These are phyloP conservation scores for Polygonum maritimum DNA, from an alignment of 148 eudicot species.

Conservation along the genomic window DNA sequence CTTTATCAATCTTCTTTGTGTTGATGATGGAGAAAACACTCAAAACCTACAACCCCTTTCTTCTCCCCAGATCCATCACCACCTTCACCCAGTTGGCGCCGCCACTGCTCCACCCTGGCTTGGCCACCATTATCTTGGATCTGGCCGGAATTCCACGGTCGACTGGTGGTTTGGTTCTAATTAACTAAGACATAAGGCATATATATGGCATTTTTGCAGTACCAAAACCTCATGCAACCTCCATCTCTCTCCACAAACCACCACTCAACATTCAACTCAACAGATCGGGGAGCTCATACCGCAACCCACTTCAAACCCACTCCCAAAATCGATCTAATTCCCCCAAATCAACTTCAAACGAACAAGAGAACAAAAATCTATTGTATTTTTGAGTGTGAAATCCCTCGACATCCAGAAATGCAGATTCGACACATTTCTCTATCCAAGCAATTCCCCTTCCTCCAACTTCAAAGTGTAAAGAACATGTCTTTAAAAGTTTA, in stretches of 20 bases:
- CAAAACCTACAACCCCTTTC: too few species aligned
- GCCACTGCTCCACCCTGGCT: too few species aligned
- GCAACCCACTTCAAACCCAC: conserved; percentile 7
- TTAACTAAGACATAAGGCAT: too few species aligned
- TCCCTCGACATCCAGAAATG: neutral
- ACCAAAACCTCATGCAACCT: conserved; percentile 70
- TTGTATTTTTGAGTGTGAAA: neutral
- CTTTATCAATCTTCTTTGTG: too few species aligned
- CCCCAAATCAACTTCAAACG: neutral
- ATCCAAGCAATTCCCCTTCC: neutral
- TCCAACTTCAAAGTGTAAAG: neutral
- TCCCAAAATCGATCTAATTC: neutral
- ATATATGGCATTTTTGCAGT: conserved; percentile 6
- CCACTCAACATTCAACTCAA: neutral
- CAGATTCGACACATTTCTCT: neutral
- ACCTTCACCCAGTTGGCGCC: too few species aligned
- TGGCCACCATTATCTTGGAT: too few species aligned
- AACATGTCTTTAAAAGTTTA: neutral
- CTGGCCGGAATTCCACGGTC: too few species aligned
- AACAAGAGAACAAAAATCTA: neutral
- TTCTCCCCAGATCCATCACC: too few species aligned
- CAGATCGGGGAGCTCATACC: conserved; percentile 11
- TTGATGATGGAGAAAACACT: too few species aligned
- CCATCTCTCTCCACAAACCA: conserved; percentile 37
- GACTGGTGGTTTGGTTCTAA: too few species aligned